Evolutionary conservation across 768 basidiomycete genomes (phyloP).

Genomic region (Hericium coralloides): DNA sequence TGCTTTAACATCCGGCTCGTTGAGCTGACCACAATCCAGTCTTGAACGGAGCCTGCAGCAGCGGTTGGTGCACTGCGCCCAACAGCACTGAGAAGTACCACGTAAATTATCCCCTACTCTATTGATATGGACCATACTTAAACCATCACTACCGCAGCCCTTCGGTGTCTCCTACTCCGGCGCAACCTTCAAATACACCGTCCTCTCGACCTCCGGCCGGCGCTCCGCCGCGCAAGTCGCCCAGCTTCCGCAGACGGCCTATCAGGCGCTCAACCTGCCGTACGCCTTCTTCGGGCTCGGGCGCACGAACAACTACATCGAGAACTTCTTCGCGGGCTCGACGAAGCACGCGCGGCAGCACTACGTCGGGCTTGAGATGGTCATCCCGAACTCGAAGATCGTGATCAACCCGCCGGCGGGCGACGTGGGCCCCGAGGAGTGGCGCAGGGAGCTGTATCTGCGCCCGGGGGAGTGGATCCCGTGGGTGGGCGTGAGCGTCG

Average conservation of each 20-base stretch:
- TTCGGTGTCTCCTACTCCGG: slow-evolving; percentile 93
- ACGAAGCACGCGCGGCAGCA: slow-evolving; percentile 66
- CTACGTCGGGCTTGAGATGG: slow-evolving; percentile 90
- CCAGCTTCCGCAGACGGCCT: slow-evolving; percentile 89
- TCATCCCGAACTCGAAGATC: slow-evolving; percentile 95
- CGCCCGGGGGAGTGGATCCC: slow-evolving; percentile 96
- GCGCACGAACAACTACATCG: slow-evolving; percentile 98
- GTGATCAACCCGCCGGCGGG: slow-evolving; percentile 77
- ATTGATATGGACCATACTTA: neutral
- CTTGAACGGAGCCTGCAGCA: slow-evolving; percentile 86
- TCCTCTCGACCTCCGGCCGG: slow-evolving; percentile 81
- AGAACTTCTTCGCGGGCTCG: slow-evolving; percentile 94
- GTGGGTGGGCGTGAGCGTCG: slow-evolving; percentile 87
- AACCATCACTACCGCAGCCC: slow-evolving; percentile 40
- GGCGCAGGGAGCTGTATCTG: slow-evolving; percentile 87
- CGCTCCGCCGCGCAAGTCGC: slow-evolving; percentile 93
- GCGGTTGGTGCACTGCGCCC: slow-evolving; percentile 61
- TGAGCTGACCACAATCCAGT: slow-evolving; percentile 35
- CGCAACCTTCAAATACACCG: slow-evolving; percentile 94
- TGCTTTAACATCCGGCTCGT: neutral
- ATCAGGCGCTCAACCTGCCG: slow-evolving; percentile 83
- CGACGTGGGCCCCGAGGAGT: slow-evolving; percentile 37
- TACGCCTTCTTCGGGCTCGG: slow-evolving; percentile 96
- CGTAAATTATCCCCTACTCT: slow-evolving; percentile 34
- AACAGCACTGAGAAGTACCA: slow-evolving; percentile 58